phyloP scores from a whole-genome alignment of 169 alveolate genomes.

The Eimeria falciformis region DNA sequence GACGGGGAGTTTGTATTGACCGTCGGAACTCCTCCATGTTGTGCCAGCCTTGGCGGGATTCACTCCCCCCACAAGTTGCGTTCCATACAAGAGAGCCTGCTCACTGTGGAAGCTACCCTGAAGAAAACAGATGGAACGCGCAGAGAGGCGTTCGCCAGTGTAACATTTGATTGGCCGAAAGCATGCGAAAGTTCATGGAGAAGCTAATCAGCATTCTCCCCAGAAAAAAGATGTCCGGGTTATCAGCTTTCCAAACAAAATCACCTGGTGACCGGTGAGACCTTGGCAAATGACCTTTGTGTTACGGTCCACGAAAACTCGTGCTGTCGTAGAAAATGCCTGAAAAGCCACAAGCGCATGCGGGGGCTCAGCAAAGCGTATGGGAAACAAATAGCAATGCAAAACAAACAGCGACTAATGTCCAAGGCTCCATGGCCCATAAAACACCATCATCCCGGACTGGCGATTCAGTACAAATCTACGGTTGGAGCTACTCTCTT shows the following conservation, averaged over 20 bases:
- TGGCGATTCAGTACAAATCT: too few species aligned
- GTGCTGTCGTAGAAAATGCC: slow-evolving; percentile 84
- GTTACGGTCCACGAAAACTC: slow-evolving; percentile 92
- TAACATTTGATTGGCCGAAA: too few species aligned
- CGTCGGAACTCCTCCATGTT: slow-evolving; percentile 85
- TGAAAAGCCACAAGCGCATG: slow-evolving; percentile 68
- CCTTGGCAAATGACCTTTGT: slow-evolving; percentile 95
- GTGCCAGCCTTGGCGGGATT: slow-evolving; percentile 92
- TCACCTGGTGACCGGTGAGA: slow-evolving; percentile 94
- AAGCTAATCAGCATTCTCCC: too few species aligned
- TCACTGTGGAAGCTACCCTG: slow-evolving; percentile 95
- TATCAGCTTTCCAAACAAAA: too few species aligned
- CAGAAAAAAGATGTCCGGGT: too few species aligned
- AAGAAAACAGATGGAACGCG: not conserved
- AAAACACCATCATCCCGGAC: too few species aligned
- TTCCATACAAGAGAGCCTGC: slow-evolving; percentile 92
- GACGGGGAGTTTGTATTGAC: slow-evolving; percentile 86
- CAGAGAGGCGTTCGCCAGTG: not conserved
- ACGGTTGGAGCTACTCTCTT: too few species aligned
- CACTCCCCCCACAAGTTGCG: slow-evolving; percentile 96
- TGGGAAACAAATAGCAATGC: not conserved
- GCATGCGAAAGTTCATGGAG: too few species aligned
- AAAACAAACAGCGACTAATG: not conserved
- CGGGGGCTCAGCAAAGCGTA: not conserved
- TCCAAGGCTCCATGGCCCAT: not conserved